phyloP scores from a whole-genome alignment of 164 flowering plant genomes.

The Vitis vinifera region ASM3070453v1 NC_081811.1:1308001-1308500 shows the following conservation, averaged over 20 bases:
- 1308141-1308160: background rate
- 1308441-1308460: too few species aligned
- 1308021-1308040: conserved; percentile 84
- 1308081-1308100: conserved; percentile 40
- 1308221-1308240: conserved; percentile 97
- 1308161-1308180: conserved; percentile 98
- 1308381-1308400: too few species aligned
- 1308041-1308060: conserved; percentile 95
- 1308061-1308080: conserved; percentile 99
- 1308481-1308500: too few species aligned
- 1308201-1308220: conserved; percentile 99
- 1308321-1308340: conserved; percentile 41
- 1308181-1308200: conserved; percentile 98
- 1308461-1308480: too few species aligned
- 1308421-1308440: too few species aligned
- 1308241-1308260: conserved; percentile 77
- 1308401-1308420: background rate
- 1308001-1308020: conserved; percentile 99
- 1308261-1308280: conserved; percentile 86
- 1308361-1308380: conserved; percentile 36
- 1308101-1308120: background rate
- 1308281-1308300: background rate
- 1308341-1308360: conserved; percentile 78
- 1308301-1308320: background rate
- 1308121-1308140: background rate